Evolutionary conservation across 2,329 filamentous ascomycete species (phyloP), one percentile per base, ranked within the genome.

Genomic region (Metarhizium guizhouense): DNA sequence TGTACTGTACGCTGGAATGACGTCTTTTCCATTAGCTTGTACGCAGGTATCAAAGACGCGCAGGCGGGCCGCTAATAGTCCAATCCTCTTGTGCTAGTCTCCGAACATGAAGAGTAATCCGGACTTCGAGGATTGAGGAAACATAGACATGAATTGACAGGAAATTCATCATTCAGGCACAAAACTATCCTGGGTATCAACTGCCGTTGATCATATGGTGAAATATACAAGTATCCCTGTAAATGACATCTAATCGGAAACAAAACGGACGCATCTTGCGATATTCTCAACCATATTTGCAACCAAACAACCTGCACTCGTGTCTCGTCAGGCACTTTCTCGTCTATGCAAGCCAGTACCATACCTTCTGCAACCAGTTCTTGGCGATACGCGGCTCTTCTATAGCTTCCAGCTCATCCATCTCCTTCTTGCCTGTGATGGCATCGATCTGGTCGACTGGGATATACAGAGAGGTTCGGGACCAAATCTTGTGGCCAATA

Each of bases 361-460:
- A 84, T 0, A 72, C 59, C 66, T 71, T 79, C 63, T 83, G 70
- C 10, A 76, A 10, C 68, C 68, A 73, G 60, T 83, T 83, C 64
- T 71, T 77, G 16, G 80, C 67, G 20, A 78, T 69, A 0, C 74
- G 76, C 43, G 70, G 68, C 54, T 68, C 68, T 30, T 82, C 79
- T 62, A 73, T 68, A 2, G 74, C 75, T 48, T 74, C 77, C 56
- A 83, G 68, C 57, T 80, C 80, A 56, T 84, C 81, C 77, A 85
- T 84, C 71, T 84, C 81, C 66, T 76, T 78, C 68, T 81, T 81
- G 38, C 82, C 82, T 0, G 80, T 81, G 53, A 76, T 61, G 2
- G 82, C 72, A 59, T 86, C 83, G 14, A 85, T 74, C 11, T 84
- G 72, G 32, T 73, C 67, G 0, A 72, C 59, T n/a, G 68, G 72